phyloP scores from a whole-genome alignment of 192 early-diverging fungal species.

The Cetraspora pellucida region DNA sequence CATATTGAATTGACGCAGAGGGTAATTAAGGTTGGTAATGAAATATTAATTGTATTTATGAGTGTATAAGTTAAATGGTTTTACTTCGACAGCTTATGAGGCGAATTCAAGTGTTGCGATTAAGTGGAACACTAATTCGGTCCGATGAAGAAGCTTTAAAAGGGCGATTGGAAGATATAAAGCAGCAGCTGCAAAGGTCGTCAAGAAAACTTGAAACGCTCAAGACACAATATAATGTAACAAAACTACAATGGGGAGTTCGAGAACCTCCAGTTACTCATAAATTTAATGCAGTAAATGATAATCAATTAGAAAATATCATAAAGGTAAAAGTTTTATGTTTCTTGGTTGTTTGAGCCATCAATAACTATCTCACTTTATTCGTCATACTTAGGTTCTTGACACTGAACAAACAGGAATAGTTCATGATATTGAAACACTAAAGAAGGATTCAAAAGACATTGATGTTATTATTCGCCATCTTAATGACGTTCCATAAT shows the following conservation, averaged over 20 bases:
- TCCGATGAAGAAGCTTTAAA: conserved; percentile 83
- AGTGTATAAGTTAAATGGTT: not conserved
- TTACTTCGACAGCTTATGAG: conserved; percentile 76
- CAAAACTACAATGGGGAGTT: conserved; percentile 72
- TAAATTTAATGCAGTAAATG: conserved; percentile 59
- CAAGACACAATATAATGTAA: conserved; percentile 80
- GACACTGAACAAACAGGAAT: conserved; percentile 20
- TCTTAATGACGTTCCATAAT: not conserved
- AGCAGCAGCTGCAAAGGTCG: conserved; percentile 74
- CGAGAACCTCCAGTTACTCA: conserved; percentile 41
- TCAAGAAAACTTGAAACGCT: conserved; percentile 80
- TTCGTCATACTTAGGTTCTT: conserved; percentile 1
- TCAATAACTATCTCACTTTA: not conserved
- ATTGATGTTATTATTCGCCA: not conserved
- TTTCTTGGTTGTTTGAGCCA: not conserved
- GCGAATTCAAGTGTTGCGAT: conserved; percentile 79
- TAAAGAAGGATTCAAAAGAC: conserved; percentile 21
- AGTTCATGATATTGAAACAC: conserved; percentile 22
- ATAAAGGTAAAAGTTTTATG: conserved; percentile 45
- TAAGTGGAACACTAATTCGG: conserved; percentile 78
- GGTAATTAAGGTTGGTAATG: conserved; percentile 59
- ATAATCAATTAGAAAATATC: conserved; percentile 58
- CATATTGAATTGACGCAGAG: conserved; percentile 77
- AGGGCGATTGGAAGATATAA: conserved; percentile 72
- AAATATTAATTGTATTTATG: not conserved